These are phyloP conservation scores for Cutaneotrichosporon sp. DNA, from an alignment of 1,284 basidiomycete genomes.

Conservation along the genomic window DNA sequence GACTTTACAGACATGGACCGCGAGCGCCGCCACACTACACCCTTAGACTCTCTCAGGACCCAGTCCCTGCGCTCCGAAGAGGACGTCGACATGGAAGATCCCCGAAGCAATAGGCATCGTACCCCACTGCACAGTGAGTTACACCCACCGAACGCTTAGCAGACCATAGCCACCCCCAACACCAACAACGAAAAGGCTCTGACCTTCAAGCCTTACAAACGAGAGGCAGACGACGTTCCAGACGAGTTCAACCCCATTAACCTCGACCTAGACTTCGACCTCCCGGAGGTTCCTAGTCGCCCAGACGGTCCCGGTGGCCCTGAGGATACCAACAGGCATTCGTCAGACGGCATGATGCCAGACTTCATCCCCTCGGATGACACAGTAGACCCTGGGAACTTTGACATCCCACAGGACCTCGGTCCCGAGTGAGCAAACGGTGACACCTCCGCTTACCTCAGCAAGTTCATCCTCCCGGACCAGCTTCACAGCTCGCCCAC, in stretches of 20 bases:
- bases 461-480: not conserved
- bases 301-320: too few relatives aligned
- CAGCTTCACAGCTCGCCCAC: not conserved
- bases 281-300: too few relatives aligned
- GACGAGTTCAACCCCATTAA: not conserved
- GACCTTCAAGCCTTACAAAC: not conserved
- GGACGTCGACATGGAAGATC: not conserved
- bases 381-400: not conserved
- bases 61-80: not conserved
- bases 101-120: not conserved
- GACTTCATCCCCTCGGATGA: not conserved
- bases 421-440: not conserved
- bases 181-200: not conserved
- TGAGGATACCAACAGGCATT: not conserved
- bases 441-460: not conserved
- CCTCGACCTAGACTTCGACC: not conserved
- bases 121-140: not conserved
- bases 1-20: slow-evolving; percentile 28
- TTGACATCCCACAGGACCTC: not conserved
- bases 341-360: not conserved
- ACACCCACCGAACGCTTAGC: not conserved
- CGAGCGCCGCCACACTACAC: not conserved
- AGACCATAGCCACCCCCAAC: not conserved
- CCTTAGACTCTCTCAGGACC: not conserved
- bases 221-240: not conserved